Conservation (phyloP, 2,329 filamentous ascomycete species). For the Moelleriella libera region DNA sequence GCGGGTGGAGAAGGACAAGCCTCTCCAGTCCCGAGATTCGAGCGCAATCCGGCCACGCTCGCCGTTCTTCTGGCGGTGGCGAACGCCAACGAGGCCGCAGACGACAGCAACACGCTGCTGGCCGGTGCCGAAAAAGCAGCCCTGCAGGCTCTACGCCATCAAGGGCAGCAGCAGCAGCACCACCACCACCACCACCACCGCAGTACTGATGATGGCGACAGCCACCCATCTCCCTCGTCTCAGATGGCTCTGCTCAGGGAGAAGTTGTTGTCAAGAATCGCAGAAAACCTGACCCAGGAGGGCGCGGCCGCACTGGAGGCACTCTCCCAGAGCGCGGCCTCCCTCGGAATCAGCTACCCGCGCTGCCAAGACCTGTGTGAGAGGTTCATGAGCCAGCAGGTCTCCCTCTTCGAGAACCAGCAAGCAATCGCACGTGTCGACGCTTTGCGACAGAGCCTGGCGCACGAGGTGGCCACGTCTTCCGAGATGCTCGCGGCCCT, state of each 20-base stretch:
- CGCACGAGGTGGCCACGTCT: slow-evolving; percentile 30
- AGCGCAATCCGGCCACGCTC: slow-evolving; percentile 76
- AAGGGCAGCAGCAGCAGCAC: slow-evolving; percentile 13
- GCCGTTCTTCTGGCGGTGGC: slow-evolving; percentile 61
- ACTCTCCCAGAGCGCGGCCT: slow-evolving; percentile 36
- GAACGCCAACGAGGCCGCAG: slow-evolving; percentile 61
- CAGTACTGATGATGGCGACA: no score
- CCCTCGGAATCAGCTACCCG: slow-evolving; percentile 33
- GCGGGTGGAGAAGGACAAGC: slow-evolving; percentile 26
- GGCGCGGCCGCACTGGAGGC: slow-evolving; percentile 42
- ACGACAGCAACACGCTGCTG: slow-evolving; percentile 51
- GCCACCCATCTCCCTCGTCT: no score
- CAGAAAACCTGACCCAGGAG: slow-evolving; percentile 30
- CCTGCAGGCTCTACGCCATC: slow-evolving; percentile 17
- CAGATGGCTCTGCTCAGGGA: slow-evolving; percentile 18
- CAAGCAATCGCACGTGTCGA: slow-evolving; percentile 40
- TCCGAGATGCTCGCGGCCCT: slow-evolving; percentile 26
- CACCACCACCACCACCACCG: slow-evolving; percentile 3
- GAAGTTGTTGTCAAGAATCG: slow-evolving; percentile 8
- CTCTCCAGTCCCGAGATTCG: slow-evolving; percentile 51
- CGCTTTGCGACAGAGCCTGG: slow-evolving; percentile 40
- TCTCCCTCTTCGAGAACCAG: slow-evolving; percentile 36
- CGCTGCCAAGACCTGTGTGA: slow-evolving; percentile 34
- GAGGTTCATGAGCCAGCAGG: slow-evolving; percentile 41
- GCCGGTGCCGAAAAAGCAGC: slow-evolving; percentile 44